Evolutionary conservation across 2,329 filamentous ascomycete genomes (phyloP).

Genomic region (Epichloe bromicola): DNA sequence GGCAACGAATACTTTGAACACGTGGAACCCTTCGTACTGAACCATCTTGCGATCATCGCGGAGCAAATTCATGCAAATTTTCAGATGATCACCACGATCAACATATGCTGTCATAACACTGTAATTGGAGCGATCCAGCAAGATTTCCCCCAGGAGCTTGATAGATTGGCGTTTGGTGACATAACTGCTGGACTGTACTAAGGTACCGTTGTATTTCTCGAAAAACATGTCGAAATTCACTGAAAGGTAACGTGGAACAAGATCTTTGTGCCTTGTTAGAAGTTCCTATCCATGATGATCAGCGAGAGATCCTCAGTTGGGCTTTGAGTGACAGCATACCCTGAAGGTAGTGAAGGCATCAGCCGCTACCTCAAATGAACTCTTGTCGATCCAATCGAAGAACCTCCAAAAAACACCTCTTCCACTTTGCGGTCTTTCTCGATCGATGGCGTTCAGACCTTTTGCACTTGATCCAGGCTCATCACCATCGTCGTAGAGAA

Average conservation of each 20-base stretch:
- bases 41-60: slow-evolving; percentile 97
- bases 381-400: slow-evolving; percentile 94
- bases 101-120: slow-evolving; percentile 97
- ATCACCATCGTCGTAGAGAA: slow-evolving; percentile 81
- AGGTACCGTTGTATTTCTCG: slow-evolving; percentile 69
- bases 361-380: slow-evolving; percentile 90
- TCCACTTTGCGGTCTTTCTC: slow-evolving; percentile 61
- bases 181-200: slow-evolving; percentile 89
- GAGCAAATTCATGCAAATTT: slow-evolving; percentile 95
- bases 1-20: slow-evolving; percentile 98
- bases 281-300: slow-evolving; percentile 52
- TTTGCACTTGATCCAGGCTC: slow-evolving; percentile 58
- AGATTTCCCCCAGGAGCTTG: slow-evolving; percentile 87
- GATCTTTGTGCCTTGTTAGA: slow-evolving; percentile 81
- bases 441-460: slow-evolving; percentile 65
- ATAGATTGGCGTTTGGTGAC: slow-evolving; percentile 97
- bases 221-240: slow-evolving; percentile 94
- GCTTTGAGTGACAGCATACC: slow-evolving; percentile 34
- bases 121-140: slow-evolving; percentile 92
- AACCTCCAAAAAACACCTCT: slow-evolving; percentile 91
- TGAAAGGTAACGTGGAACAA: slow-evolving; percentile 77
- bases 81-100: slow-evolving; percentile 86
- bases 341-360: slow-evolving; percentile 97
- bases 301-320: background rate
- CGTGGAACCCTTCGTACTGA: slow-evolving; percentile 97